Conservation (phyloP, 352 stramenopile species). For the Globisporangium middletonii region DNA sequence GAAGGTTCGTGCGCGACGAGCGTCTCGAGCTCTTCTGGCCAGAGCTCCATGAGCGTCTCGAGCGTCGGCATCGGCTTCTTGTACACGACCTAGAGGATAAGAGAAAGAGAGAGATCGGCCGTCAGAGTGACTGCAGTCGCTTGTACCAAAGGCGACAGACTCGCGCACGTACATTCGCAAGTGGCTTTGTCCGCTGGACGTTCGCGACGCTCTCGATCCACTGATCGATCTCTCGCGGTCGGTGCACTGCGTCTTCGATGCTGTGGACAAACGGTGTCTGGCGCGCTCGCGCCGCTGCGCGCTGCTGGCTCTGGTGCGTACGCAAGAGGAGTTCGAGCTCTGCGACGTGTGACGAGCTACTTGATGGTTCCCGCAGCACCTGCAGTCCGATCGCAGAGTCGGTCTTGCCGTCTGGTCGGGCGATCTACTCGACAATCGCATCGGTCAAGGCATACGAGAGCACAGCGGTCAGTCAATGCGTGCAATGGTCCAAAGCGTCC, state of each 20-base stretch:
- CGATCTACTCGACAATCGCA: constrained; percentile 39
- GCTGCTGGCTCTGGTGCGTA: constrained; percentile 50
- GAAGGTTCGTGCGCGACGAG: constrained; percentile 28
- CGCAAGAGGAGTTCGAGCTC: constrained; percentile 90
- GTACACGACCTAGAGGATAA: constrained; percentile 49
- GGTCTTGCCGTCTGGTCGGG: constrained; percentile 73
- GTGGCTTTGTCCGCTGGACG: constrained; percentile 77
- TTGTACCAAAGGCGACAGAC: neutral
- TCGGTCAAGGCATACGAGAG: neutral
- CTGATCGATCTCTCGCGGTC: constrained; percentile 82
- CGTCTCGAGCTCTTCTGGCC: constrained; percentile 83
- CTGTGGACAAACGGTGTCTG: constrained; percentile 65
- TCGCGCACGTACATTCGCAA: constrained; percentile 20
- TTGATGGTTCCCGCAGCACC: constrained; percentile 83
- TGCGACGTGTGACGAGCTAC: constrained; percentile 76
- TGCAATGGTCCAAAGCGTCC: too few species aligned
- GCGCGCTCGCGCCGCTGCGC: constrained; percentile 15
- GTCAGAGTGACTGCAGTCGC: neutral
- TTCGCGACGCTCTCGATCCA: constrained; percentile 92
- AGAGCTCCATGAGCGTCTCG: constrained; percentile 86
- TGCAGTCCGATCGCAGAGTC: constrained; percentile 70
- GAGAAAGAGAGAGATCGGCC: too few species aligned
- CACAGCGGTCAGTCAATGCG: too few species aligned
- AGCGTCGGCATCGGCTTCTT: constrained; percentile 87
- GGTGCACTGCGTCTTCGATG: constrained; percentile 87